phyloP scores from a whole-genome alignment of 23 red algal genomes.

The Porphyridium purpureum region DNA sequence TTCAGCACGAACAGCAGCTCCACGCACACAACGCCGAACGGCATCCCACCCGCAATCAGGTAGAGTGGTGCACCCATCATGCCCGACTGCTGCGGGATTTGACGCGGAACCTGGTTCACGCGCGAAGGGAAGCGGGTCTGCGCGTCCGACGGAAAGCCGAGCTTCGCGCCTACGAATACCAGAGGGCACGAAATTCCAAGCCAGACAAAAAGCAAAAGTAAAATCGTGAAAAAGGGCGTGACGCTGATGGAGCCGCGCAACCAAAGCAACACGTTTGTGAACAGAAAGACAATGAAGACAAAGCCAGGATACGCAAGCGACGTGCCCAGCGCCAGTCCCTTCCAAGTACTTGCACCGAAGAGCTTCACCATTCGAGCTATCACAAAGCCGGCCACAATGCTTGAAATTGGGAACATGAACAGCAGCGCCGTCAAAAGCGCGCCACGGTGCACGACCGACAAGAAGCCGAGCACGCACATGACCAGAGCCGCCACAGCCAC shows the following conservation, averaged over 20 bases:
- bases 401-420: constrained; percentile 8
- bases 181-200: constrained; percentile 76
- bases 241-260: constrained; percentile 56
- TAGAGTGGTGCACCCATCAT: constrained; percentile 22
- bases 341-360: constrained; percentile 37
- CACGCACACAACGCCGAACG: constrained; percentile 76
- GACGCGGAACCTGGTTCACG: constrained; percentile 72
- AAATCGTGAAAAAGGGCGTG: constrained; percentile 62
- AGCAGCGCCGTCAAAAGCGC: constrained; percentile 19
- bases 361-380: constrained; percentile 39
- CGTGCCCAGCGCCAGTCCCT: constrained; percentile 40
- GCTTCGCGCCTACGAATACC: constrained; percentile 52
- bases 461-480: constrained; percentile 56
- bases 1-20: constrained; percentile 79
- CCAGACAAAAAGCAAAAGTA: constrained; percentile 63
- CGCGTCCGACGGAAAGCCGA: constrained; percentile 45
- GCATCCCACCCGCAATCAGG: constrained; percentile 35
- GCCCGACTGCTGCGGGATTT: constrained; percentile 41
- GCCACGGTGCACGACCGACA: constrained; percentile 64
- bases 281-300: constrained; percentile 57
- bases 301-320: constrained; percentile 59
- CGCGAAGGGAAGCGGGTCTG: constrained; percentile 53
- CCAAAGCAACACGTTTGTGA: constrained; percentile 80
- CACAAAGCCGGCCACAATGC: constrained; percentile 2
- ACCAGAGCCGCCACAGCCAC: constrained; percentile 36